Evolutionary conservation across 164 flowering plant species (phyloP).

Genomic region (Cinnamomum chago): DNA sequence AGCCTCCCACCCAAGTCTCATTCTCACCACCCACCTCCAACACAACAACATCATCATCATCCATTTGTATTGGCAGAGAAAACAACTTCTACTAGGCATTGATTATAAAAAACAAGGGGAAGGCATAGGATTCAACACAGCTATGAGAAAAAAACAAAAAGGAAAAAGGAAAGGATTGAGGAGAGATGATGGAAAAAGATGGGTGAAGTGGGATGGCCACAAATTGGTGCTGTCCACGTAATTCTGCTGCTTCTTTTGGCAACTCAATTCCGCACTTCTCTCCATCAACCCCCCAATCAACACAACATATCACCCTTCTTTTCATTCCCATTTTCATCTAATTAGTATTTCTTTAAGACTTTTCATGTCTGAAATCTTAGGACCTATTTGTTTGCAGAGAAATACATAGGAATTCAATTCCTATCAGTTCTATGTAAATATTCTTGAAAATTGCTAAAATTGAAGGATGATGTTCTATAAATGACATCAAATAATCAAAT

Average conservation of each 20-base stretch:
- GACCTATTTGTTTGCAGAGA: too few species aligned
- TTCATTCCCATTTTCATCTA: background rate
- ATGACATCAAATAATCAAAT: too few species aligned
- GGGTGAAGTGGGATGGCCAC: conserved; percentile 13
- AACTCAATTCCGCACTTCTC: conserved; percentile 1
- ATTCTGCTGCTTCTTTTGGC: conserved; percentile 1
- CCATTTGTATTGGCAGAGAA: background rate
- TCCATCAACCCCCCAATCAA: background rate
- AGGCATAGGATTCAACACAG: background rate
- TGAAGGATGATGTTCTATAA: too few species aligned
- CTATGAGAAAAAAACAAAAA: background rate
- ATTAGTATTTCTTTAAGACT: too few species aligned
- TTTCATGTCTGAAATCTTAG: too few species aligned
- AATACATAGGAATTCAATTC: too few species aligned
- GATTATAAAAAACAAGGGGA: conserved; percentile 1
- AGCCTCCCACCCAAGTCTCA: background rate
- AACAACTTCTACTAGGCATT: background rate
- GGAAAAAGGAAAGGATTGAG: background rate
- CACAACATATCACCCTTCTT: background rate
- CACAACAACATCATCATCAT: background rate
- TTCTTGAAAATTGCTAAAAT: too few species aligned
- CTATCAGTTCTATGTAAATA: too few species aligned
- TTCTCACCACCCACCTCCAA: background rate
- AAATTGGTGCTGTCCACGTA: conserved; percentile 15
- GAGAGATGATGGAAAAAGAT: background rate